Evolutionary conservation across 2,329 filamentous ascomycete genomes (phyloP), one percentile per base, ranked within the genome.

Genomic region (Seiridium cupressi): DNA sequence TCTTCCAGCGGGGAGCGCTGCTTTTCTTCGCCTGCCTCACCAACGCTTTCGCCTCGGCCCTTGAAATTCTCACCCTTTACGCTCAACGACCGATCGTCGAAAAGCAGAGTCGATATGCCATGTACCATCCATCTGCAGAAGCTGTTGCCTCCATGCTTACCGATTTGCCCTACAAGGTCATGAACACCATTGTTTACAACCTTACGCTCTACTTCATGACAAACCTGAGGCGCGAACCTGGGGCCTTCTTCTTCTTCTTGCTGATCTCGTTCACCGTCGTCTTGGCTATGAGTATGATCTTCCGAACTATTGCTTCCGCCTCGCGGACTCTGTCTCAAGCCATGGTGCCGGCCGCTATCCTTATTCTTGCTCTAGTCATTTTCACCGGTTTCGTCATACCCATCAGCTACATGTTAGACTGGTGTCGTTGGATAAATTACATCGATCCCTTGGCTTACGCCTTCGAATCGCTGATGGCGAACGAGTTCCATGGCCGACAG

Each of bases 51-150:
- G 83, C 87, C 62, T 89, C 85, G 70, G 89, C 89, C 61, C 83
- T 93, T 42, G 91, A 94, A 73, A 93, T 96, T 69, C 74, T 94
- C 38, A 91, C 89, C 0, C 82, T 96, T 4, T 97, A 94, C 73
- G 85, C 90, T 2, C 92, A 96, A 82, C 88, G 93, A 36, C 89
- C 91, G 1, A 96, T 97, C 66, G 91, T 97, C 59, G 92, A 96
- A 72, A 97, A 97, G 72, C 93, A 97, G 68, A 77, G 83, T 60
- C 86, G 89, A 58, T 97, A 96, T 71, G 92, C 92, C 9, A 82
- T 97, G 18, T 96, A 97, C 69, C 93, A 96, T 69, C 92, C 93
- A 0, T 92, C 89, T 10, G 88, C 92, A 13, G 92, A 97, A 81
- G 90, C 91, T 11, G 82, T 91, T 60, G 88, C 90, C 0, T 94